A percentile compares a stretch with the other conserved stretches of the same genome.
Conservation (phyloP, 345 rosid species). For the Orychophragmus violaceus region DNA sequence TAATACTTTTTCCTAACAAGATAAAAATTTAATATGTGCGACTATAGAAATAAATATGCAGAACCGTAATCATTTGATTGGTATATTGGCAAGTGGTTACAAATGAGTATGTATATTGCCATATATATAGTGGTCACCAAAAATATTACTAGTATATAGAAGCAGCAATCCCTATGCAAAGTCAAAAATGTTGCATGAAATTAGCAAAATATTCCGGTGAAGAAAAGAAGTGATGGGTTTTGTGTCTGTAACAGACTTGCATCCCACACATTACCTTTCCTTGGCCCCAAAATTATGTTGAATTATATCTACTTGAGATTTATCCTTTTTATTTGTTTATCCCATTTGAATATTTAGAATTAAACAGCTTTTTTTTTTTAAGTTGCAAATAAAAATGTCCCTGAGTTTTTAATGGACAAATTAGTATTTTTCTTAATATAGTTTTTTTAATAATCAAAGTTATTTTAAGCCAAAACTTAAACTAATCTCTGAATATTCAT, state of each 20-base stretch:
- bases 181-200: constrained; percentile 27
- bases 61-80: constrained; percentile 1
- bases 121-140: neutral
- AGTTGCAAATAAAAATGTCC: neutral
- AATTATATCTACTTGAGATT: constrained; percentile 19
- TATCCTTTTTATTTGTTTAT: neutral
- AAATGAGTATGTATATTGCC: constrained; percentile 6
- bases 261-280: constrained; percentile 19
- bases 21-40: neutral
- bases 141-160: neutral
- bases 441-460: too few species aligned
- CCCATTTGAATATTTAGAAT: neutral
- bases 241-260: constrained; percentile 24
- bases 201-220: constrained; percentile 28
- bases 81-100: constrained; percentile 22
- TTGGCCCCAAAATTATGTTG: constrained; percentile 6
- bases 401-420: neutral
- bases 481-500: too few species aligned
- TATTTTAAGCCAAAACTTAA: too few species aligned
- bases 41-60: neutral
- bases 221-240: constrained; percentile 16
- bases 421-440: neutral
- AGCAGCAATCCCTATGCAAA: constrained; percentile 30
- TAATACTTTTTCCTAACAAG: neutral
- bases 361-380: neutral